phyloP scores from a whole-genome alignment of 495 filamentous ascomycete species.

The Xylaria flabelliformis region DNA sequence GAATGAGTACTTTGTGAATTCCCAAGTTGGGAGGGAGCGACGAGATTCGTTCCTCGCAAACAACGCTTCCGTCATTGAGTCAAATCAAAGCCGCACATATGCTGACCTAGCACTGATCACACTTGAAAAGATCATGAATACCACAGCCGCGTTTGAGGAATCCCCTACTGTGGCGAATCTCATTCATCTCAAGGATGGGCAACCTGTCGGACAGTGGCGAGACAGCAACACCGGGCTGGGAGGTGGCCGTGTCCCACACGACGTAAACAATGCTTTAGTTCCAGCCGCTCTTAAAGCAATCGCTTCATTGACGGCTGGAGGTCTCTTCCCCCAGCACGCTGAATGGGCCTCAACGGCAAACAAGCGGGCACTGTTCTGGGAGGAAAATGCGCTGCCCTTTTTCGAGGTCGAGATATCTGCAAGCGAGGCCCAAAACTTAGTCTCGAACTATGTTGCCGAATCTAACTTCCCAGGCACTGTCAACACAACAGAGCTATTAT shows the following conservation, averaged over 20 bases:
- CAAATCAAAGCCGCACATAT: slow-evolving; percentile 60
- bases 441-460: slow-evolving; percentile 53
- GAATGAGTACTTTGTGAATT: slow-evolving; percentile 63
- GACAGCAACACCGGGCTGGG: slow-evolving; percentile 67
- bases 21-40: slow-evolving; percentile 49
- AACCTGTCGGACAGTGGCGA: slow-evolving; percentile 69
- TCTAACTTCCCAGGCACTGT: slow-evolving; percentile 58
- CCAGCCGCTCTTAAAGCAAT: slow-evolving; percentile 67
- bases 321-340: slow-evolving; percentile 56
- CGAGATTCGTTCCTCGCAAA: slow-evolving; percentile 56
- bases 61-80: slow-evolving; percentile 51
- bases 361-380: slow-evolving; percentile 65
- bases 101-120: slow-evolving; percentile 56
- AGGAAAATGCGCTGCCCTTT: slow-evolving; percentile 65
- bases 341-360: slow-evolving; percentile 56
- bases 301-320: slow-evolving; percentile 54
- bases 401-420: slow-evolving; percentile 59
- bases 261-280: slow-evolving; percentile 69
- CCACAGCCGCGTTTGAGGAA: slow-evolving; percentile 58
- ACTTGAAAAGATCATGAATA: slow-evolving; percentile 63
- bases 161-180: slow-evolving; percentile 56
- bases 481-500: slow-evolving; percentile 29
- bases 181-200: slow-evolving; percentile 59
- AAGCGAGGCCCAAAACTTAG: slow-evolving; percentile 49
- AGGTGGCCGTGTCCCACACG: slow-evolving; percentile 67